Conservation (phyloP, 2,329 filamentous ascomycete genomes). For the Aureobasidium sp. region DNA sequence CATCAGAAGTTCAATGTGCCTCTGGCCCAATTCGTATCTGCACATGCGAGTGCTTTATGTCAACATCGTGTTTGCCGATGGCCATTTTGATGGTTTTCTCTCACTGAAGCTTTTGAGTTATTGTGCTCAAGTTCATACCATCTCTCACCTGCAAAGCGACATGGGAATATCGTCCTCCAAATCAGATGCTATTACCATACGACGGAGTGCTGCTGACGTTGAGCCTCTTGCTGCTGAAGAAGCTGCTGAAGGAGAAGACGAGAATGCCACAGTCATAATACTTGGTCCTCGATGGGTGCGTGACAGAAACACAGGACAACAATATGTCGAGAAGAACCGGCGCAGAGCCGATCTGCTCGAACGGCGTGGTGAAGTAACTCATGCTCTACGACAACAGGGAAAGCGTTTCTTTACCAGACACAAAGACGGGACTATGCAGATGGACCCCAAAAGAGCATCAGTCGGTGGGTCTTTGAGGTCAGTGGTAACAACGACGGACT, state of each 20-base stretch:
- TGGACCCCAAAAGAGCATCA: background rate
- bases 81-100: background rate
- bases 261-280: background rate
- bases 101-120: background rate
- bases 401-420: constrained; percentile 6
- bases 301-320: background rate
- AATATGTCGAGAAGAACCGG: constrained; percentile 7
- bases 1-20: background rate
- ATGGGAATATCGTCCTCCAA: constrained; percentile 7
- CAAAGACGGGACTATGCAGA: constrained; percentile 10
- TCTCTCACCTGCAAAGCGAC: background rate
- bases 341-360: background rate
- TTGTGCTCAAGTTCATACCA: background rate
- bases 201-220: background rate
- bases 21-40: background rate
- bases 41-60: background rate
- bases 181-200: background rate
- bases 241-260: background rate
- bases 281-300: constrained; percentile 8
- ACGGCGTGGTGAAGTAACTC: constrained; percentile 5
- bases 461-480: background rate
- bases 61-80: background rate
- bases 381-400: constrained; percentile 2
- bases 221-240: background rate
- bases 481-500: no score